Evolutionary conservation across 2,329 filamentous ascomycete species (phyloP).

Genomic region (Fusarium tupiense): DNA sequence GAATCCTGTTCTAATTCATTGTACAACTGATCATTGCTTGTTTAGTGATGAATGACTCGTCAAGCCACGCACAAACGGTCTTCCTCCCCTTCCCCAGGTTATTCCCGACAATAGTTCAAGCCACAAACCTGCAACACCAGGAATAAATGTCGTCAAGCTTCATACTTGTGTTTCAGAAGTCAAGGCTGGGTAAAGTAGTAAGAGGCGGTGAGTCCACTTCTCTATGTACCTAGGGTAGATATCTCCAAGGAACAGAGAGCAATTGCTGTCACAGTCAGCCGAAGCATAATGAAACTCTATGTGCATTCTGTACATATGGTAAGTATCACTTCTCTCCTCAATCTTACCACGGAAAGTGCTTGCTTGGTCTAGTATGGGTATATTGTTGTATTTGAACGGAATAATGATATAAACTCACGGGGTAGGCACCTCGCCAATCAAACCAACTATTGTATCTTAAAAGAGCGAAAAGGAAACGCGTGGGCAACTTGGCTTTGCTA

Average conservation of each 20-base stretch:
- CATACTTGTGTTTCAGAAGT: conserved; percentile 15
- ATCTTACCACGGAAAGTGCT: background rate
- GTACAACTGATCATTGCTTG: background rate
- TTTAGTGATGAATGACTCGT: conserved; percentile 22
- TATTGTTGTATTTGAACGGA: background rate
- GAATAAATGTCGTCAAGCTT: conserved; percentile 12
- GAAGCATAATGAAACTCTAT: background rate
- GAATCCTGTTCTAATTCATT: background rate
- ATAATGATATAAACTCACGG: background rate
- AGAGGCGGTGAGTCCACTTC: conserved; percentile 20
- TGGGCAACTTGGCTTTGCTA: background rate
- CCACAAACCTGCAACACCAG: background rate
- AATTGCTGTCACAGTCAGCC: background rate
- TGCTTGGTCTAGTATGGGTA: background rate
- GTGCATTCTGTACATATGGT: background rate
- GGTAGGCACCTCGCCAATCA: background rate
- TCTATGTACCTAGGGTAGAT: conserved; percentile 11
- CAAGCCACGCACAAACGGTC: conserved; percentile 11
- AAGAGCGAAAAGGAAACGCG: background rate
- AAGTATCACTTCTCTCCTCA: background rate
- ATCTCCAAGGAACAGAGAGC: background rate
- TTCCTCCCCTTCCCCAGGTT: background rate
- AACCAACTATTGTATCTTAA: background rate
- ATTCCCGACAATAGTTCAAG: conserved; percentile 1
- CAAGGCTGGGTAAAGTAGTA: background rate